These are phyloP conservation scores for Mycena filopes DNA, from an alignment of 768 basidiomycete species.

Conservation along the genomic window DNA sequence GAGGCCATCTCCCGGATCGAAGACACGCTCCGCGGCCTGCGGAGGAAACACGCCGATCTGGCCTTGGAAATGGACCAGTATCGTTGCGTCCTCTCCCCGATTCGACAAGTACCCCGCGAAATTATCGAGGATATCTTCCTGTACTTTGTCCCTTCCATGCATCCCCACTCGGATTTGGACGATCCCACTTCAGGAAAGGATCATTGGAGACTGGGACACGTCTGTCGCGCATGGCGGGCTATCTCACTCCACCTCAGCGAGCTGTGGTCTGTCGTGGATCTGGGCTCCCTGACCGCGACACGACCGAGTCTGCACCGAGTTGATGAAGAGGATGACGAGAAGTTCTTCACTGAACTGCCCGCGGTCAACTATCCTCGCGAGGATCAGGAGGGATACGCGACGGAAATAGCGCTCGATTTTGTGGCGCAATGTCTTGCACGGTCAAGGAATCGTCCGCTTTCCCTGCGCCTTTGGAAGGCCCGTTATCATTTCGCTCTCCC, in stretches of 20 bases:
- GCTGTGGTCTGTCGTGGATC: constrained; percentile 15
- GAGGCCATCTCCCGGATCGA: background rate
- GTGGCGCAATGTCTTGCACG: constrained; percentile 4
- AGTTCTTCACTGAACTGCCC: background rate
- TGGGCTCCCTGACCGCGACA: background rate
- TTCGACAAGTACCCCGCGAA: constrained; percentile 11
- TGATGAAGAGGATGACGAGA: background rate
- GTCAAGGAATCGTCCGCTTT: background rate
- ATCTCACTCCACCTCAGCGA: constrained; percentile 3
- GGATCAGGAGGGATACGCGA: background rate
- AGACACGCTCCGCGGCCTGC: background rate
- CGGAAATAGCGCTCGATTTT: constrained; percentile 4
- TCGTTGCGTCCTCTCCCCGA: constrained; percentile 1
- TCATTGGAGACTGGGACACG: constrained; percentile 13
- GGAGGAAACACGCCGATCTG: background rate
- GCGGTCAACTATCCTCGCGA: background rate
- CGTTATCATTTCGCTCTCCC: background rate
- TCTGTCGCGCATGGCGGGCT: constrained; percentile 12
- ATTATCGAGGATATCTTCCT: constrained; percentile 18
- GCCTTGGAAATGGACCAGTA: background rate
- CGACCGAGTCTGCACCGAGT: background rate
- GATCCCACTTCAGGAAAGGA: background rate
- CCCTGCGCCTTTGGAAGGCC: background rate
- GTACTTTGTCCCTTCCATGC: constrained; percentile 14
- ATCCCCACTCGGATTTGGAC: background rate